Percentiles rank a stretch among this genome's conserved stretches.
phyloP scores from a whole-genome alignment of 768 basidiomycete genomes.

The Lactarius tabidus region DNA sequence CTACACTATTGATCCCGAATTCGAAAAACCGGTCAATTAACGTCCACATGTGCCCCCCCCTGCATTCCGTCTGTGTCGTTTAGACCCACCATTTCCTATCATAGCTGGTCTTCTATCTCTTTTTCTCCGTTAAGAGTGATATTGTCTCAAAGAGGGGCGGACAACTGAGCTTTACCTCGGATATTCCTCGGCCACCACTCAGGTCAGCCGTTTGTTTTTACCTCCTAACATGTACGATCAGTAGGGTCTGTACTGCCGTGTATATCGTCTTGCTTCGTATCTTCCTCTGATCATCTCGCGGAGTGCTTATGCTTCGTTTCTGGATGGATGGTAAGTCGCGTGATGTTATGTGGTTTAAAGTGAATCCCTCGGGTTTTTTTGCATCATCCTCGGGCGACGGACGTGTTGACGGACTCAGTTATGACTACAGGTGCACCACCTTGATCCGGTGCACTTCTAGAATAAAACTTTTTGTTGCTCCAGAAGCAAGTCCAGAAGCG shows the following conservation, averaged over 20 bases:
- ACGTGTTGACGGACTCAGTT: not conserved
- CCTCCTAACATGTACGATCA: not conserved
- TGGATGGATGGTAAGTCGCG: not conserved
- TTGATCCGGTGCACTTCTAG: conserved; percentile 12
- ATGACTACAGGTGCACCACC: conserved; percentile 13
- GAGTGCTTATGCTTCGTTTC: not conserved
- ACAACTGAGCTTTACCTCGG: not conserved
- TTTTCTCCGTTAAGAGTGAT: not conserved
- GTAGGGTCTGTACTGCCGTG: not conserved
- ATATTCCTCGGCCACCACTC: not conserved
- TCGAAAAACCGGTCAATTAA: too few relatives aligned
- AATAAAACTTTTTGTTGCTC: not conserved
- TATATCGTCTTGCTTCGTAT: not conserved
- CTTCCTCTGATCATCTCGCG: not conserved
- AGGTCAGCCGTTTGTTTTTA: not conserved
- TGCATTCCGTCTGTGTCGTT: not conserved
- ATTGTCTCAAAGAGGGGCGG: not conserved
- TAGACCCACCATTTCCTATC: not conserved
- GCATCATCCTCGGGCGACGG: too few relatives aligned
- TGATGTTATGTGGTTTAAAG: not conserved
- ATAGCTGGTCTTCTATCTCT: not conserved
- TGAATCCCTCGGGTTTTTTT: not conserved
- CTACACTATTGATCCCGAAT: too few relatives aligned
- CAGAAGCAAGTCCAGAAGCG: not conserved
- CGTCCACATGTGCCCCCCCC: not conserved